These are phyloP conservation scores for Plantago elongata DNA, from an alignment of 257 asterid genomes.

Conservation along the genomic window DNA sequence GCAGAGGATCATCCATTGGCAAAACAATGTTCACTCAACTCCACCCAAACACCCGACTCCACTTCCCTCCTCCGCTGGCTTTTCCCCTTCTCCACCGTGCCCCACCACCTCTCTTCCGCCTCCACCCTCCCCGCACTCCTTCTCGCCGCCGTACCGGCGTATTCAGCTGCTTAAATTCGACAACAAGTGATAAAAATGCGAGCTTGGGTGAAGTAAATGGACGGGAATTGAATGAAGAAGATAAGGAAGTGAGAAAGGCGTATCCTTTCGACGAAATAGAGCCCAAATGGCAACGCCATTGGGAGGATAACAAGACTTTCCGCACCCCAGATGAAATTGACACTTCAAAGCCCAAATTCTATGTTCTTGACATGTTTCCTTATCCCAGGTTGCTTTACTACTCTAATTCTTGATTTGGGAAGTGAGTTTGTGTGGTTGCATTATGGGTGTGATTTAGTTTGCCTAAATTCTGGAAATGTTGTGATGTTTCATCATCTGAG, in stretches of 20 bases:
- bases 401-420: neutral
- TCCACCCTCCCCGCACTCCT: constrained; percentile 19
- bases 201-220: constrained; percentile 8
- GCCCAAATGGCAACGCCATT: constrained; percentile 85
- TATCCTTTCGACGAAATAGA: constrained; percentile 87
- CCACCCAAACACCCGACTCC: constrained; percentile 32
- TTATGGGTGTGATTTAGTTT: neutral
- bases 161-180: constrained; percentile 24
- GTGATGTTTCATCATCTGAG: neutral
- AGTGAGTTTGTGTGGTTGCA: no score
- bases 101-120: constrained; percentile 3
- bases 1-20: no score
- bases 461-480: neutral
- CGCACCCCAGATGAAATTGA: constrained; percentile 87
- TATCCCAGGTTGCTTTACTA: constrained; percentile 65
- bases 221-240: constrained; percentile 14
- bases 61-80: constrained; percentile 25
- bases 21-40: constrained; percentile 48
- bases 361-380: constrained; percentile 99
- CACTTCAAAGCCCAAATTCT: constrained; percentile 85
- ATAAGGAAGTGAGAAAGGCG: constrained; percentile 45
- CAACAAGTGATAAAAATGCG: constrained; percentile 10
- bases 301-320: constrained; percentile 84
- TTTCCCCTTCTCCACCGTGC: constrained; percentile 25
- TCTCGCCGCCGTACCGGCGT: constrained; percentile 29